Evolutionary conservation across 2,329 filamentous ascomycete species (phyloP), one percentile per base, ranked within the genome.

Genomic region (Cryphonectria carpinicola): DNA sequence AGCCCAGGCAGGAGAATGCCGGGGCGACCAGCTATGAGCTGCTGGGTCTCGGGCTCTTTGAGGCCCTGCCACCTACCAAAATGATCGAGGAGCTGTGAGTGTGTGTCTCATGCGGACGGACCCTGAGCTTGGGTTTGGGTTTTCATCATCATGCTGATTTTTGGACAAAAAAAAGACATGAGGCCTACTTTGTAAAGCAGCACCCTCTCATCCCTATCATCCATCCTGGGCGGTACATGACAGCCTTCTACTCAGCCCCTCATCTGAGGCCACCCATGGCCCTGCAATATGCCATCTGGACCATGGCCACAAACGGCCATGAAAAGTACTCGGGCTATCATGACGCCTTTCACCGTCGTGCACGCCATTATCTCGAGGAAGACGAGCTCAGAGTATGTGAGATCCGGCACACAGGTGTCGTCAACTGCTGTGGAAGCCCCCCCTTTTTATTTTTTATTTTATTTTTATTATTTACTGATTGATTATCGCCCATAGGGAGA

Each of bases 201-300:
- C 90, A 97, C 76, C 86, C 88, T 22, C 89, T 90, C 56, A 79
- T 92, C 43, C 94, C 95, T 4, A 88, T 98, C 75, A 86, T 98
- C 56, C 93, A 98, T 76, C 89, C 89, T 46, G 88, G 88, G 25
- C 89, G 93, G 52, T 97, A 94, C 77, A 83, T 92, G 71, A 89
- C 92, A 41, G 87, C 92, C 3, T 91, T 96, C 81, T 91, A 95
- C 76, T 84, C 84, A 2, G 85, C 90, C 3, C 90, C 93, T 1
- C 87, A 92, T 70, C 89, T 91, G 84, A 90, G 93, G 70, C 95
- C 95, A 2, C 93, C 95, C 1, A 89, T 97, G 77, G 93, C 89
- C 76, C 82, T 98, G 58, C 88, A 95, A 76, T 98, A 98, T 80
- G 91, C 90, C 35, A 93, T 98, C 78, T 97, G 94, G 94, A 88